Evolutionary conservation across 306 rosid species (phyloP).

Genomic region (Sphenostylis stenocarpa): DNA sequence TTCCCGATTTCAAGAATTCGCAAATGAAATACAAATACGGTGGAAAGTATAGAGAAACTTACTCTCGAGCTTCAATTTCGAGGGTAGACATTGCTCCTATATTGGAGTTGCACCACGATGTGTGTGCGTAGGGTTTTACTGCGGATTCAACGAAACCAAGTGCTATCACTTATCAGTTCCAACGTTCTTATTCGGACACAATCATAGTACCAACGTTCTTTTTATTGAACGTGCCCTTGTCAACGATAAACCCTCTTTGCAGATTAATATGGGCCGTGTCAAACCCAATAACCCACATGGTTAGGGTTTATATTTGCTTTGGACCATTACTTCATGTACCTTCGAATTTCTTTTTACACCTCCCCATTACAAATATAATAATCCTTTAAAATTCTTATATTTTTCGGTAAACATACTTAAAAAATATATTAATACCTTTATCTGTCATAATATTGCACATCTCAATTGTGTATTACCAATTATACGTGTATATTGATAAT

Average conservation of each 20-base stretch:
- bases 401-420: too few relatives aligned
- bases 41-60: constrained; percentile 20
- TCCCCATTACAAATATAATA: too few relatives aligned
- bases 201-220: neutral
- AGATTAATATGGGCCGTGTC: neutral
- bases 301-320: neutral
- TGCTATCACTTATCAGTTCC: neutral
- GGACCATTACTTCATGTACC: too few relatives aligned
- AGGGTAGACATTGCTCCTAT: constrained; percentile 69
- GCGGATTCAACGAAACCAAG: neutral
- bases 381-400: too few relatives aligned
- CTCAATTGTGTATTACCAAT: too few relatives aligned
- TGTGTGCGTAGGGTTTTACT: neutral
- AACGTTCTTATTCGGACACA: neutral
- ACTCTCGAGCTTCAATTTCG: constrained; percentile 99
- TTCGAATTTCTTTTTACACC: too few relatives aligned
- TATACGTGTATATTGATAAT: too few relatives aligned
- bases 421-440: too few relatives aligned
- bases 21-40: neutral
- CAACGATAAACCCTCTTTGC: neutral
- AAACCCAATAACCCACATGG: neutral
- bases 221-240: neutral
- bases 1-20: neutral
- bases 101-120: neutral
- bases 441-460: too few relatives aligned